Conservation (phyloP, 2,329 filamentous ascomycete species). For the Aurifilum marmelostoma region DNA sequence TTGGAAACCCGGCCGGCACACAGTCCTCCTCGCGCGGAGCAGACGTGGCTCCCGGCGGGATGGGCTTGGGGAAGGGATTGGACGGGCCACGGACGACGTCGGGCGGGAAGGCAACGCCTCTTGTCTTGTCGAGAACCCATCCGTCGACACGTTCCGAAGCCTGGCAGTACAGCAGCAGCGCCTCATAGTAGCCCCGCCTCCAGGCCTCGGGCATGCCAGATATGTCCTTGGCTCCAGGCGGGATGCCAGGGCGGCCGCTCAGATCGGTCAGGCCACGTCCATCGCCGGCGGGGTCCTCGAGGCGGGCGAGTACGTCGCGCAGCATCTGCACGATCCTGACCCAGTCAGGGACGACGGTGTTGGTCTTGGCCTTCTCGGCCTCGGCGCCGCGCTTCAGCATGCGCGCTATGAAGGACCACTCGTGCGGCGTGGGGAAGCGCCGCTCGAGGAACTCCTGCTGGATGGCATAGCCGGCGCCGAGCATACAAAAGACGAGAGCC, state of each 20-base stretch:
- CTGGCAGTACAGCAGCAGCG: slow-evolving; percentile 75
- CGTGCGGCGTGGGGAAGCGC: slow-evolving; percentile 75
- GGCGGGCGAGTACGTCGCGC: slow-evolving; percentile 60
- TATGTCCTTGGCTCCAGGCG: slow-evolving; percentile 64
- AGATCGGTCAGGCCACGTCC: slow-evolving; percentile 66
- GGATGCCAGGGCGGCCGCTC: slow-evolving; percentile 48
- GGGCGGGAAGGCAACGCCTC: slow-evolving; percentile 68
- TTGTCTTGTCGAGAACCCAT: slow-evolving; percentile 71
- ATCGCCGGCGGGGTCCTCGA: slow-evolving; percentile 72
- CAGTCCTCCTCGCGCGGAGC: slow-evolving; percentile 78
- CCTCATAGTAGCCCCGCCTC: slow-evolving; percentile 83
- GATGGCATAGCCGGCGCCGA: slow-evolving; percentile 66
- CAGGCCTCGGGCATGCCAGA: slow-evolving; percentile 78
- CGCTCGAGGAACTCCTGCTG: slow-evolving; percentile 77
- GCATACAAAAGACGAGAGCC: slow-evolving; percentile 62
- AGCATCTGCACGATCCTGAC: slow-evolving; percentile 64
- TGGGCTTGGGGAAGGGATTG: slow-evolving; percentile 77
- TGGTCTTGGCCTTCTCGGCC: slow-evolving; percentile 59
- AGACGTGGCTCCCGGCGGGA: slow-evolving; percentile 64
- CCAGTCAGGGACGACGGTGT: slow-evolving; percentile 69
- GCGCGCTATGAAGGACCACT: slow-evolving; percentile 76
- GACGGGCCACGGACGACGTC: slow-evolving; percentile 79
- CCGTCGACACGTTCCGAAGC: slow-evolving; percentile 82
- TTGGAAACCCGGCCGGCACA: slow-evolving; percentile 62
- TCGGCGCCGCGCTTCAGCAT: slow-evolving; percentile 68